phyloP scores from a whole-genome alignment of 805 yeast genomes.

The Cyberlindnera japonica region DNA sequence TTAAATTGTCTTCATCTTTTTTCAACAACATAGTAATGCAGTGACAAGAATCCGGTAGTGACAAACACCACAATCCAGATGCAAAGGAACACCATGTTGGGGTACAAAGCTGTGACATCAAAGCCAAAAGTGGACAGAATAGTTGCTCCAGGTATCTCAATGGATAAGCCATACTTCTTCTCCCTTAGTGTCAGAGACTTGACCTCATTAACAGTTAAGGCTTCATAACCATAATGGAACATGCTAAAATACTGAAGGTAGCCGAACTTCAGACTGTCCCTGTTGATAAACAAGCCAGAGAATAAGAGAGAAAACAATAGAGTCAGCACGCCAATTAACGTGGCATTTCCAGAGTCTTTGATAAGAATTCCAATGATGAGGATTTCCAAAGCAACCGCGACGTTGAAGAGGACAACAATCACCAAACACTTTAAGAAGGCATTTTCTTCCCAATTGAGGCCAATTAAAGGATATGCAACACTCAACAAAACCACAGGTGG shows the following conservation, averaged over 20 bases:
- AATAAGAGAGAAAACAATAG: constrained; percentile 81
- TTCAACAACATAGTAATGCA: constrained; percentile 74
- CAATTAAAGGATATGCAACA: constrained; percentile 86
- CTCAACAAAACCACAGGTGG: constrained; percentile 83
- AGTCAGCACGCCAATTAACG: constrained; percentile 80
- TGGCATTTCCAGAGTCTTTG: constrained; percentile 89
- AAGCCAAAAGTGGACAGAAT: constrained; percentile 95
- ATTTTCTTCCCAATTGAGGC: constrained; percentile 71
- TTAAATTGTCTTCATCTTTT: constrained; percentile 36
- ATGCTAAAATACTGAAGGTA: constrained; percentile 83
- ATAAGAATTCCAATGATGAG: constrained; percentile 83
- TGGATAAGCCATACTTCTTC: constrained; percentile 86
- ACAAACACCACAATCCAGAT: constrained; percentile 58
- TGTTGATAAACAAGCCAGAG: constrained; percentile 91
- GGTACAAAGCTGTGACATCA: constrained; percentile 68
- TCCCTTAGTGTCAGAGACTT: constrained; percentile 80
- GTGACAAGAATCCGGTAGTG: constrained; percentile 66
- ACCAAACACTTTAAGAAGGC: constrained; percentile 68
- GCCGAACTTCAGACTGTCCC: constrained; percentile 57
- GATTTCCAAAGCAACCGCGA: constrained; percentile 81
- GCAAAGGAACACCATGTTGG: constrained; percentile 59
- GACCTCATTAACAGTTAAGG: constrained; percentile 89
- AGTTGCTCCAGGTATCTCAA: constrained; percentile 97
- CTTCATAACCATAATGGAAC: constrained; percentile 95
- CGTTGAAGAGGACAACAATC: constrained; percentile 76